Percentiles rank a stretch among this genome's conserved stretches.
Conservation (phyloP, 441 rosid genomes). For the Theobroma grandiflorum region DNA sequence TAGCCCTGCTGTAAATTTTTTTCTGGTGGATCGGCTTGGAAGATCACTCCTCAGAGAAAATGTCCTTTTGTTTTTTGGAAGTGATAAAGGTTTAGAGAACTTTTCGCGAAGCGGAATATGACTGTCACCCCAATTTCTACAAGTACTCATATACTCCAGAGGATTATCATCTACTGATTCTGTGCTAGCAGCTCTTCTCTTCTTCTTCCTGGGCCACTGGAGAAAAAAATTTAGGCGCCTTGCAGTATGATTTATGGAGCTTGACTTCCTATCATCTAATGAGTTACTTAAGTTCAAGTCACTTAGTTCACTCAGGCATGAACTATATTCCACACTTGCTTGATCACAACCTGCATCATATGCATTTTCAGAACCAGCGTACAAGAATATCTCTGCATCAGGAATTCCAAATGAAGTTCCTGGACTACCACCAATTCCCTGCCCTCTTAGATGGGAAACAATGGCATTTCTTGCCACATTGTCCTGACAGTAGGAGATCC, state of each 20-base stretch:
- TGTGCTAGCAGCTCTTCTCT: conserved; percentile 39
- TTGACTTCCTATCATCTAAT: conserved; percentile 36
- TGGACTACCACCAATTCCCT: conserved; percentile 74
- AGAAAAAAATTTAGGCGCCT: conserved; percentile 74
- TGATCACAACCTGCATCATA: conserved; percentile 46
- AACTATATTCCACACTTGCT: conserved; percentile 55
- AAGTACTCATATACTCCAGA: conserved; percentile 29
- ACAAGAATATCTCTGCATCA: conserved; percentile 88
- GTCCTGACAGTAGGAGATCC: conserved; percentile 55
- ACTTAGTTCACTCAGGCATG: conserved; percentile 57
- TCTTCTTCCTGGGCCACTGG: conserved; percentile 65
- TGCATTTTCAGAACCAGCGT: conserved; percentile 53
- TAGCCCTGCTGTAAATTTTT: conserved; percentile 67
- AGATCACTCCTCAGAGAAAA: conserved; percentile 56
- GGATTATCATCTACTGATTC: conserved; percentile 43
- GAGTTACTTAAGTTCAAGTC: conserved; percentile 40
- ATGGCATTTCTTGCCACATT: conserved; percentile 42
- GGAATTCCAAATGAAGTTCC: conserved; percentile 86
- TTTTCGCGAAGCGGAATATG: conserved; percentile 76
- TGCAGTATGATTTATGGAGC: conserved; percentile 54
- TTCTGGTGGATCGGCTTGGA: conserved; percentile 77
- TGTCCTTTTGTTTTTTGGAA: conserved; percentile 48
- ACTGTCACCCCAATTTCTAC: conserved; percentile 33
- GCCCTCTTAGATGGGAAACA: conserved; percentile 59
- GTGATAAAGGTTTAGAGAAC: conserved; percentile 54